Evolutionary conservation across 1,284 basidiomycete species (phyloP), one percentile per base, ranked within the genome.

Genomic region (Vanrija sp.): DNA sequence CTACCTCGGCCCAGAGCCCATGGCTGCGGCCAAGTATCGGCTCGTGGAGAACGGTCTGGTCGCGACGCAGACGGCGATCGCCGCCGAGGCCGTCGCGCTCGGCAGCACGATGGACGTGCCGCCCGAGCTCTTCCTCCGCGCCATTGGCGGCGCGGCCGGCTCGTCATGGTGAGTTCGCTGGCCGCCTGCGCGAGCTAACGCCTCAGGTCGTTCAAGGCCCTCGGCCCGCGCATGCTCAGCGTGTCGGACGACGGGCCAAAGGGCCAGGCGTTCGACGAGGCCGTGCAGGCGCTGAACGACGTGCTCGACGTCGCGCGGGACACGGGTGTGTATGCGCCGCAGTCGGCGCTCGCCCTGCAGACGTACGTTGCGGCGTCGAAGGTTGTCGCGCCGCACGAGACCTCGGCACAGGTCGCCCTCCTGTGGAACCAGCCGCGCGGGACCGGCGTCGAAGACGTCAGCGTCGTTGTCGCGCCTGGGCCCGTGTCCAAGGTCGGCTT

Each of bases 401-500:
- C 41, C 16, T 18, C 16, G 24, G 31, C 41, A 31, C 41, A 31
- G 41, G 27, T 22, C 9, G 19, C 16, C 12, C 24, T 24, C 15
- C 37, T 27, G 4, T 39, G 24, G 47, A 7, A 48, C 36, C 37
- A 14, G 9, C 22, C n/a, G 1, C 36, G 15, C 38, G 20, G 20
- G 16, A 15, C 22, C 16, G 41, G 15, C 41, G 22, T 19, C 18
- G 23, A 15, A 19, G 6, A 18, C 10, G 19, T 24, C 24, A 44
- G 20, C 8, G 42, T n/a, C 6, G 8, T 3, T 1, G n/a, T 24
- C 4, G n/a, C 42, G 16, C 25, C 42, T 6, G 25, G 23, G 6
- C 16, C 18, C 14, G 39, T 41, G 3, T 22, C 36, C 8, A 60
- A 58, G 41, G 53, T 62, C 25, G 60, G 52, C 15, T 57, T 59